A percentile compares a stretch with the other conserved stretches of the same genome.
phyloP scores from a whole-genome alignment of 495 filamentous ascomycete genomes.

The Cryomyces antarcticus region DNA sequence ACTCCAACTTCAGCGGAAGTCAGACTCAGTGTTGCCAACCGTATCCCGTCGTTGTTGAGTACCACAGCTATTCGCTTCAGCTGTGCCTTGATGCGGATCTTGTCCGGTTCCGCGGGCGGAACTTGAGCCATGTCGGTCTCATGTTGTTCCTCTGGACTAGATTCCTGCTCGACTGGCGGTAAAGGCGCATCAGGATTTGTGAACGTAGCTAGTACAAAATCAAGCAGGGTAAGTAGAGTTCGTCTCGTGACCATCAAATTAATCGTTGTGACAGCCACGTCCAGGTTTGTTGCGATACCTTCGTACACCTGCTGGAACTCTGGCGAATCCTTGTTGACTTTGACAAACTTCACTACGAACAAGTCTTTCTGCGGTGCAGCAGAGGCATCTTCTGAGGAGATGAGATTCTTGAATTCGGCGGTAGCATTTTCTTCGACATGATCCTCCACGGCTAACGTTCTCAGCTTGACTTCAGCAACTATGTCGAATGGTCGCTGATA shows the following conservation, averaged over 20 bases:
- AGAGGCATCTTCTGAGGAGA: constrained; percentile 60
- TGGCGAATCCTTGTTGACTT: constrained; percentile 76
- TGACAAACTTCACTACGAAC: constrained; percentile 69
- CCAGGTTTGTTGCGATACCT: constrained; percentile 78
- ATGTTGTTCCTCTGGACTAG: constrained; percentile 6
- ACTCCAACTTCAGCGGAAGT: constrained; percentile 81
- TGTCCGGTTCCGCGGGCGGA: constrained; percentile 22
- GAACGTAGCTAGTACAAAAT: constrained; percentile 91
- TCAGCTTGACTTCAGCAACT: constrained; percentile 71
- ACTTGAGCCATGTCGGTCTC: constrained; percentile 16
- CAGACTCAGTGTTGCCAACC: constrained; percentile 78
- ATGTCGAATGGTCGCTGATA: constrained; percentile 79
- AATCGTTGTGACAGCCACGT: constrained; percentile 83
- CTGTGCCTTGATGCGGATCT: constrained; percentile 72
- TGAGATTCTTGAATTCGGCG: constrained; percentile 87
- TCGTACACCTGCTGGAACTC: constrained; percentile 84
- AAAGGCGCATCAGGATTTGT: constrained; percentile 42
- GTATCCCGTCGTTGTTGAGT: constrained; percentile 95
- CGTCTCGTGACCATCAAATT: constrained; percentile 85
- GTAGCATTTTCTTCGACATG: constrained; percentile 75
- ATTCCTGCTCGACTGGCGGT: constrained; percentile 18
- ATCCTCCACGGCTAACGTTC: constrained; percentile 79
- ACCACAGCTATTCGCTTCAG: constrained; percentile 84
- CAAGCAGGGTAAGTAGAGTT: constrained; percentile 82
- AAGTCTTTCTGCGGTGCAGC: constrained; percentile 54